These are phyloP conservation scores for Acer negundo DNA, from an alignment of 345 rosid species.

Conservation along the genomic window DNA sequence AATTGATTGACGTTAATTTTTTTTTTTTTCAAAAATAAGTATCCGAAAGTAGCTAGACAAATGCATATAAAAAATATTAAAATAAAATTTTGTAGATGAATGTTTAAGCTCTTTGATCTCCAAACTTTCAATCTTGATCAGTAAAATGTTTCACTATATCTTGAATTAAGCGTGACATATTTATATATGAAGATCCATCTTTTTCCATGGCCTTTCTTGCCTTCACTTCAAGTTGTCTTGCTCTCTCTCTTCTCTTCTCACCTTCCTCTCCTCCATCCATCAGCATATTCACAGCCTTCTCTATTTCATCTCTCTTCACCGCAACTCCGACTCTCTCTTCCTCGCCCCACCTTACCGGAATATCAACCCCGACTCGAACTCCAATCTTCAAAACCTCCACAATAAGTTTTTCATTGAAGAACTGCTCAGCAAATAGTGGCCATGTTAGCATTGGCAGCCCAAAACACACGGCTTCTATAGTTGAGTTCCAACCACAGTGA, in stretches of 20 bases:
- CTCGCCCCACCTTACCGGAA: constrained; percentile 74
- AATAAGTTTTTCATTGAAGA: constrained; percentile 64
- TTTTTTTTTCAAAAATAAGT: too few species aligned
- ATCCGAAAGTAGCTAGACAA: too few species aligned
- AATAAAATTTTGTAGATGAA: too few species aligned
- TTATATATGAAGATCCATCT: constrained; percentile 60
- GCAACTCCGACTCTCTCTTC: constrained; percentile 64
- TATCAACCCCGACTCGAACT: constrained; percentile 58
- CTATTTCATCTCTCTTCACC: constrained; percentile 51
- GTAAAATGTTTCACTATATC: constrained; percentile 33
- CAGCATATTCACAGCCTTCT: constrained; percentile 43
- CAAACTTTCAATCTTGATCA: background rate
- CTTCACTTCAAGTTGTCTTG: constrained; percentile 39
- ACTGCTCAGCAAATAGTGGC: constrained; percentile 81
- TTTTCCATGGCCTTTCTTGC: constrained; percentile 50
- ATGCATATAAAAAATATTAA: too few species aligned
- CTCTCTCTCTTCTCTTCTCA: constrained; percentile 45
- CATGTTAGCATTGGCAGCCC: constrained; percentile 83
- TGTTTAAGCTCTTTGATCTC: background rate
- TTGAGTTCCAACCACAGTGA: constrained; percentile 93
- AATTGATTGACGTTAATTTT: too few species aligned
- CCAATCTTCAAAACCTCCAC: constrained; percentile 66
- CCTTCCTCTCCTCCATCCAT: constrained; percentile 54
- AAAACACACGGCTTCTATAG: constrained; percentile 55
- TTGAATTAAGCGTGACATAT: constrained; percentile 45